Base-by-base conservation (phyloP, 2,329 filamentous ascomycete genomes). In the Curvularia eragrostidis region DNA sequence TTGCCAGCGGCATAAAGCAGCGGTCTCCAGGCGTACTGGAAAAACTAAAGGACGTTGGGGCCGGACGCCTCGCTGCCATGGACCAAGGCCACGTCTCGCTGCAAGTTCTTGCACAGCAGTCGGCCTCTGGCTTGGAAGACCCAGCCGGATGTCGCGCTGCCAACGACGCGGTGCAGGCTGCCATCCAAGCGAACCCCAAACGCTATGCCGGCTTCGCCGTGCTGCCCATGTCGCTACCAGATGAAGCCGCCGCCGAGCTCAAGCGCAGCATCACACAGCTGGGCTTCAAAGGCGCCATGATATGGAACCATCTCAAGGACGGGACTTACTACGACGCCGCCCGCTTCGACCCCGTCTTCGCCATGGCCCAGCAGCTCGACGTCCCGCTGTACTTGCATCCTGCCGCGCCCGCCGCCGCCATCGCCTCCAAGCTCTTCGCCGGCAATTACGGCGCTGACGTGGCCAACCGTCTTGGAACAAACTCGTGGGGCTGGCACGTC, bases 21-120 rank as follows among this genome's bases (percentile, higher is more conserved):
- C 41, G 7, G 13, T 24, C 26, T 15, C 23, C 41, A 15, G 13
- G 23, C 21, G 18, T 43, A 62, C 54, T 62, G 26, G 44, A 51
- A 3, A 63, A 56, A 19, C 48, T 58, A 5, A 55, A 56, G 15
- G 51, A 61, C 13, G 48, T 61, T 5, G 57, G 51, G 13, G 52
- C 57, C 2, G 54, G 51, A 2, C 57, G 60, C 19, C 26, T 60
- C 23, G 51, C 60, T 1, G 52, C 51, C 23, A 63, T 63, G 54
- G 46, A 63, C 24, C 51, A 48, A n/a, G 54, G 52, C 26, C 47
- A 56, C 24, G 6, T 63, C 18, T 49, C 41, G 21, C 32, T 60
- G 24, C 51, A 55, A 53, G 57, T 63, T 0, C 60, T 60, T n/a
- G 41, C 60, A 2, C 57, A 60, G 26, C 48, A 49, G 21, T 60